A percentile compares a stretch with the other conserved stretches of the same genome.
phyloP scores from a whole-genome alignment of 2,329 filamentous ascomycete genomes.

The Macroventuria anomochaeta region DNA sequence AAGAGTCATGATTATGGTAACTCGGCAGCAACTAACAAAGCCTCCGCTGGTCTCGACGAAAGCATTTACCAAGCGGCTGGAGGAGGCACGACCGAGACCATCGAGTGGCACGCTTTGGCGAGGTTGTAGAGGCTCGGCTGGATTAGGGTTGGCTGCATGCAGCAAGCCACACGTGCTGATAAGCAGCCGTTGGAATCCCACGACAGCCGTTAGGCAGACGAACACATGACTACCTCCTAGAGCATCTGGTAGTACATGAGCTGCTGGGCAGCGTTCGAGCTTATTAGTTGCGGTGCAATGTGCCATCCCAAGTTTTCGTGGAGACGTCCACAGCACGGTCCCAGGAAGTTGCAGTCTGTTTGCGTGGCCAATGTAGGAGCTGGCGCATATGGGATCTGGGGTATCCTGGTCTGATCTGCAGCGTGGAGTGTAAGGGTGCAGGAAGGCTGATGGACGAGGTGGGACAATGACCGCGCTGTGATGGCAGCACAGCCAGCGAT shows the following conservation, averaged over 20 bases:
- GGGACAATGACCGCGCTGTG: not conserved
- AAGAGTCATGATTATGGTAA: too few species aligned
- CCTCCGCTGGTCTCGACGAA: not conserved
- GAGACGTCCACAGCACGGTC: not conserved
- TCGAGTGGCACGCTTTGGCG: not conserved
- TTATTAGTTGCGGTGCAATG: not conserved
- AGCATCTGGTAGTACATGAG: not conserved
- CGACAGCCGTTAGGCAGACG: not conserved
- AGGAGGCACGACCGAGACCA: not conserved
- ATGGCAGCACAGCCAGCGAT: not conserved
- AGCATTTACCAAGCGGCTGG: not conserved
- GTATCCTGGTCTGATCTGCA: constrained; percentile 4
- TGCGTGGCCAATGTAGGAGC: not conserved
- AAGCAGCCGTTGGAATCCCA: not conserved
- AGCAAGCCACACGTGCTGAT: constrained; percentile 8
- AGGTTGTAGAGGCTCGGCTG: not conserved
- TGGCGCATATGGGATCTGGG: not conserved
- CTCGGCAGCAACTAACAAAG: too few species aligned
- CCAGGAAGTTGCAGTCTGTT: not conserved
- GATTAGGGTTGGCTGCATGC: constrained; percentile 1
- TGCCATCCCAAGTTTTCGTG: not conserved
- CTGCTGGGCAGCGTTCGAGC: not conserved
- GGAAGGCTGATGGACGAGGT: not conserved
- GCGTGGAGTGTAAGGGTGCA: not conserved
- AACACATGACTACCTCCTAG: not conserved